Conservation (phyloP, 306 rosid species). For the Myrica gale region DNA sequence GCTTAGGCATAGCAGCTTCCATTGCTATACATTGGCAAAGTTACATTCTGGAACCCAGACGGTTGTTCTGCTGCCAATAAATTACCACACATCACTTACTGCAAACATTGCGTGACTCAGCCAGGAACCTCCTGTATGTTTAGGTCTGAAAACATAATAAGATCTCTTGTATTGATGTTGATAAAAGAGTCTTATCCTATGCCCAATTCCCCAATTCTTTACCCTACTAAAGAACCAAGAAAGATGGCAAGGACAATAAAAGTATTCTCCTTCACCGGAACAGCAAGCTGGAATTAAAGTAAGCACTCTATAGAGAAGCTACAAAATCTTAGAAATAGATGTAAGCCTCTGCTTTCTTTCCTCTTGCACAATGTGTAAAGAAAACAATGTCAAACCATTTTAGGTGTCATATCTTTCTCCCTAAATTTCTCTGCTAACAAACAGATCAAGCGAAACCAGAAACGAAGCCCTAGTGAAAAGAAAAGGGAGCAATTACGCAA, state of each 20-base stretch:
- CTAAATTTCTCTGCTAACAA: conserved; percentile 8
- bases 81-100: not conserved
- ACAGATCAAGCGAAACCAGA: conserved; percentile 10
- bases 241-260: not conserved
- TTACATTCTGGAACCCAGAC: not conserved
- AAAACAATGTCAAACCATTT: not conserved
- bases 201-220: not conserved
- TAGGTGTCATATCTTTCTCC: not conserved
- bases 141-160: not conserved
- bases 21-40: not conserved
- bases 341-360: not conserved
- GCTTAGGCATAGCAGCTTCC: not conserved
- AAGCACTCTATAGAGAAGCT: not conserved
- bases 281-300: not conserved
- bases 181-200: not conserved
- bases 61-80: too few species aligned
- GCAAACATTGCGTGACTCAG: not conserved
- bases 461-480: conserved; percentile 22
- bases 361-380: not conserved
- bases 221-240: not conserved
- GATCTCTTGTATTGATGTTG: not conserved
- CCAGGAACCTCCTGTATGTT: not conserved
- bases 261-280: not conserved
- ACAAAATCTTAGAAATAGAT: not conserved
- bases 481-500: conserved; percentile 2